Conservation (phyloP, 2,329 filamentous ascomycete species). For the Aspergillus unguis region DNA sequence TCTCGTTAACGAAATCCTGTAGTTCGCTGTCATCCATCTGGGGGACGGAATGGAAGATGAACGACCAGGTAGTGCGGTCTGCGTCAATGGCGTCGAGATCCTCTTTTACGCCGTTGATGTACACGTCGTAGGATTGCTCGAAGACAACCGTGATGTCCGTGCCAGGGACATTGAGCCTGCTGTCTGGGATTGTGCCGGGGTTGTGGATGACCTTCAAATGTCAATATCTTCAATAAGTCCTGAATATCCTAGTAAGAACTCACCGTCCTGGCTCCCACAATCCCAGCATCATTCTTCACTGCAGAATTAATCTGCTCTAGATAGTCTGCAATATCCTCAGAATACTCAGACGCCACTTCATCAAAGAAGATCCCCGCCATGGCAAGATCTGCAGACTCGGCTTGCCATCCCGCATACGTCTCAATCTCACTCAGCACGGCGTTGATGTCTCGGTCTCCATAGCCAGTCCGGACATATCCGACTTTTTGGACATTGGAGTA, state of each 20-base stretch:
- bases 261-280: slow-evolving; percentile 10
- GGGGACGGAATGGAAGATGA: slow-evolving; percentile 15
- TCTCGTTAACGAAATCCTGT: slow-evolving; percentile 6
- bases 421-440: slow-evolving; percentile 36
- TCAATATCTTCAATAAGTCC: too few relatives aligned
- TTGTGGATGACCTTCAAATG: slow-evolving; percentile 15
- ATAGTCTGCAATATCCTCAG: slow-evolving; percentile 19
- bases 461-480: slow-evolving; percentile 43
- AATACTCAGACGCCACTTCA: slow-evolving; percentile 28
- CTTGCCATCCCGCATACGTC: slow-evolving; percentile 38
- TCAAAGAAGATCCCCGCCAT: slow-evolving; percentile 44
- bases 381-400: slow-evolving; percentile 23
- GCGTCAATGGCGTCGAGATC: background rate
- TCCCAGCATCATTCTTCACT: slow-evolving; percentile 16
- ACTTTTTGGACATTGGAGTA: slow-evolving; percentile 38
- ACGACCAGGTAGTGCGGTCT: slow-evolving; percentile 6
- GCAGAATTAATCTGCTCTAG: slow-evolving; percentile 17
- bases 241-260: too few relatives aligned
- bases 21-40: slow-evolving; percentile 7
- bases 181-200: slow-evolving; percentile 16
- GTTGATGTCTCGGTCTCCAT: slow-evolving; percentile 29
- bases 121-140: slow-evolving; percentile 14
- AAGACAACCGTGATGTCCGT: slow-evolving; percentile 16
- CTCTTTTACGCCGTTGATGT: background rate
- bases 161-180: slow-evolving; percentile 2